phyloP scores from a whole-genome alignment of 202 grass and related monocot species.

The Bolboschoenoplectus hybrid region DNA sequence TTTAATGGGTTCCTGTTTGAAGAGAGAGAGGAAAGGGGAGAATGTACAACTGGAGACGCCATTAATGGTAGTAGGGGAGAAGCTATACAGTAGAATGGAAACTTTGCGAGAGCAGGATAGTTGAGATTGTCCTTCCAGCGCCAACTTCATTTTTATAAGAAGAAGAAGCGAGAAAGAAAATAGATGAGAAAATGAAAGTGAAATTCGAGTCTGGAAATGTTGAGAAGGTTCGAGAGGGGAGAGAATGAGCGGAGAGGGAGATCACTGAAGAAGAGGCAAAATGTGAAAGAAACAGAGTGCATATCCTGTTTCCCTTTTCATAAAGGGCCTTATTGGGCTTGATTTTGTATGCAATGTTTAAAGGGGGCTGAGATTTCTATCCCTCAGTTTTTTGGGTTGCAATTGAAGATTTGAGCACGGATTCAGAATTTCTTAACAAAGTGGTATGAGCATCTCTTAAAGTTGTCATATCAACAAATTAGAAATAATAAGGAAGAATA shows the following conservation, averaged over 20 bases:
- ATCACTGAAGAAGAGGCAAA: constrained; percentile 6
- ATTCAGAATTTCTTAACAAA: too few species aligned
- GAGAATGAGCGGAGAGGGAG: constrained; percentile 43
- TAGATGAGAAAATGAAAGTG: not conserved
- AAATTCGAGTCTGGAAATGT: constrained; percentile 46
- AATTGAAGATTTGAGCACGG: not conserved
- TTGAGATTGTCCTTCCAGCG: constrained; percentile 1
- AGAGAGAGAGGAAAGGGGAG: constrained; percentile 13
- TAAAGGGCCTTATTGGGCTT: constrained; percentile 42
- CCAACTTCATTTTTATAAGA: constrained; percentile 42
- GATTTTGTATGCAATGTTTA: not conserved
- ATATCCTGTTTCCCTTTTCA: constrained; percentile 42
- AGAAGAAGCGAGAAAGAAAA: constrained; percentile 32
- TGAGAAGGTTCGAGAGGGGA: constrained; percentile 53
- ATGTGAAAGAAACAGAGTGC: constrained; percentile 30
- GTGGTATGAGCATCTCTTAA: too few species aligned
- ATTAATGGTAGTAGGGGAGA: not conserved
- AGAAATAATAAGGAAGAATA: too few species aligned
- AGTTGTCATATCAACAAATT: too few species aligned
- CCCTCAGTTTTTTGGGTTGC: not conserved
- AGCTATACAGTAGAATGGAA: not conserved
- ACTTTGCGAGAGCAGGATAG: constrained; percentile 20
- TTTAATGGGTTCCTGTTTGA: not conserved
- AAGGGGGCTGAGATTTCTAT: not conserved
- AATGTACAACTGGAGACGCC: constrained; percentile 32